A percentile compares a stretch with the other conserved stretches of the same genome.
phyloP scores from a whole-genome alignment of 257 asterid genomes.

The Haberlea rhodopensis region DNA sequence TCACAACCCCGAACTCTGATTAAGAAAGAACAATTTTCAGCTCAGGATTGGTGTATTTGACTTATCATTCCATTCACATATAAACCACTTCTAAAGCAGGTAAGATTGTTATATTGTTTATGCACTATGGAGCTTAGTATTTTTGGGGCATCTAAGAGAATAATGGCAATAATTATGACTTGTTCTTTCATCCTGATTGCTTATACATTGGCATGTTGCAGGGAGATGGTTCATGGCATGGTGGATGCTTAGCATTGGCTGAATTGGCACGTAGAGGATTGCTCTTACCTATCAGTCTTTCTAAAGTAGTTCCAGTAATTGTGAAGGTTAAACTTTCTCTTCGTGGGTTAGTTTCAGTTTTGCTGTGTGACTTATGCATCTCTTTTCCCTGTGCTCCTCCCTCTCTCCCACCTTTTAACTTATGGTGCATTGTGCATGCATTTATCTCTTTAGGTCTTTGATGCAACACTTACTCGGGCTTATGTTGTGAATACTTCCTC shows the following conservation, averaged over 20 bases:
- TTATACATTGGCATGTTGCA: slow-evolving; percentile 32
- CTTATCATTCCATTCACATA: slow-evolving; percentile 13
- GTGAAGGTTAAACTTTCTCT: slow-evolving; percentile 49
- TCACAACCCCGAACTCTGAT: neutral
- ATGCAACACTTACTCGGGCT: slow-evolving; percentile 14
- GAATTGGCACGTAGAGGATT: slow-evolving; percentile 97
- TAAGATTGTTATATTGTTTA: neutral
- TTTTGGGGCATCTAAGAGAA: slow-evolving; percentile 12
- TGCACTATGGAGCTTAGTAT: slow-evolving; percentile 12
- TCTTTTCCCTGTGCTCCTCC: slow-evolving; percentile 1
- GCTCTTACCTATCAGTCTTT: slow-evolving; percentile 77
- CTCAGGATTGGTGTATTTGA: neutral
- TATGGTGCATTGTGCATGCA: neutral
- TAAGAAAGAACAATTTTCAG: neutral
- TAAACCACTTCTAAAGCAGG: slow-evolving; percentile 16
- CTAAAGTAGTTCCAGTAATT: slow-evolving; percentile 86
- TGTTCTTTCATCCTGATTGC: slow-evolving; percentile 20
- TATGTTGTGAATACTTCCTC: neutral
- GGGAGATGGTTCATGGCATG: slow-evolving; percentile 99
- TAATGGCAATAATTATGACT: slow-evolving; percentile 16
- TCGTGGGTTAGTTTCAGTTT: slow-evolving; percentile 22
- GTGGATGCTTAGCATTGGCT: slow-evolving; percentile 98
- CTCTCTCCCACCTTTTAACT: neutral
- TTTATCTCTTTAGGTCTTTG: slow-evolving; percentile 1
- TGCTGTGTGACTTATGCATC: slow-evolving; percentile 7